Conservation (phyloP, 306 rosid genomes). For the Pyrus communis region DNA sequence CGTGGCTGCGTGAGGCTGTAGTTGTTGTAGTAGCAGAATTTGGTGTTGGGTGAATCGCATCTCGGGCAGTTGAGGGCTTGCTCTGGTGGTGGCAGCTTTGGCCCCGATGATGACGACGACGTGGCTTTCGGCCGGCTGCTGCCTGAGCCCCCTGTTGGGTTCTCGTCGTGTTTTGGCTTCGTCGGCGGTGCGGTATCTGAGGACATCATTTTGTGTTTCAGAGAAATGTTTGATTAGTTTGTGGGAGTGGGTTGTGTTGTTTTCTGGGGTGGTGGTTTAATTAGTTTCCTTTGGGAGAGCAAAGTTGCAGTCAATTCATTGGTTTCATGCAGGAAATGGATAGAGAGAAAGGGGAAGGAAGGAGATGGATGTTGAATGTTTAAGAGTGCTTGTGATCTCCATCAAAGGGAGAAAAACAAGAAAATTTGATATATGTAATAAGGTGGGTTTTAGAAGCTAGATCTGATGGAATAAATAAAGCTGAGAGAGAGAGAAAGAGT, state of each 20-base stretch:
- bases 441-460: slow-evolving; percentile 35
- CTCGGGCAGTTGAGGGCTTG: slow-evolving; percentile 67
- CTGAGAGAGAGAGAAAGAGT: slow-evolving; percentile 24
- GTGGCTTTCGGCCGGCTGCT: neutral
- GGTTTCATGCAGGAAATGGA: slow-evolving; percentile 52
- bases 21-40: slow-evolving; percentile 97
- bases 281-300: slow-evolving; percentile 59
- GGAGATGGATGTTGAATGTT: slow-evolving; percentile 24
- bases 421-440: slow-evolving; percentile 7
- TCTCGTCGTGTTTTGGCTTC: slow-evolving; percentile 26
- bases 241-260: neutral
- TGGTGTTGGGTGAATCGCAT: slow-evolving; percentile 89
- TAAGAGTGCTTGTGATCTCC: slow-evolving; percentile 65
- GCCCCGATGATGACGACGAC: neutral
- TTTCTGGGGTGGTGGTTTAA: slow-evolving; percentile 1
- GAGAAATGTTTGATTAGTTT: neutral
- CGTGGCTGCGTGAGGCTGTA: slow-evolving; percentile 93
- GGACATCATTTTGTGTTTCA: slow-evolving; percentile 34
- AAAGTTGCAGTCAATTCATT: slow-evolving; percentile 49
- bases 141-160: slow-evolving; percentile 20
- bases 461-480: slow-evolving; percentile 53
- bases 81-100: slow-evolving; percentile 23
- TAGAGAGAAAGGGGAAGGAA: slow-evolving; percentile 19
- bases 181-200: slow-evolving; percentile 32
- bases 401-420: slow-evolving; percentile 38